Evolutionary conservation across 2,329 filamentous ascomycete species (phyloP), one percentile per base, ranked within the genome.

Genomic region (Phaeosphaeria sp.): DNA sequence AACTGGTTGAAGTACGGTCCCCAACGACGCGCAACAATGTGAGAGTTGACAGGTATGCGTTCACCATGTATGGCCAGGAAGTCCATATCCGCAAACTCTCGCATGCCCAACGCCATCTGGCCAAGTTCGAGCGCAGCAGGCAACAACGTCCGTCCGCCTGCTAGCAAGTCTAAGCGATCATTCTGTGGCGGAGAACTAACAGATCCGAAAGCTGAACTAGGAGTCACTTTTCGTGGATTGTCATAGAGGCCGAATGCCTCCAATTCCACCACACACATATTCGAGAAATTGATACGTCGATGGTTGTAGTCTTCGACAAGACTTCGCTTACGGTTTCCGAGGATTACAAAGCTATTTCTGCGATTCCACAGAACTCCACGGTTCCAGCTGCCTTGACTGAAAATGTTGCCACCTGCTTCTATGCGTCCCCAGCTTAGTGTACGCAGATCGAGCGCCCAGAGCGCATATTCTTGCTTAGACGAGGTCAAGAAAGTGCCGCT

Each of bases 281-380:
- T 96, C 9, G 91, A 91, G 75, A 98, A 99, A 77, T 99, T 99
- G 78, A 99, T 96, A 24, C 95, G 90, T 11, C 95, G 90, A 72
- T 98, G 95, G 74, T 98, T 98, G 78, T 99, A 99, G 77, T 99
- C 95, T 67, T 99, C 94, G 0, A 98, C 94, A 30, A 99, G 83
- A 66, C 91, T 97, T 61, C 95, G 85, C 77, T 96, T 97, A 39
- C 95, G 87, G 76, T 97, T 96, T 47, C 95, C 95, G 39, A 99
- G 83, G 62, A 99, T 94, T 33, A 98, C 93, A 79, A 98, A 99
- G 0, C 92, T 92, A 74, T 97, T 99, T 61, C 95, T 87, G 44
- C 94, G 87, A 71, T 91, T 91, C 95, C 95, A 99, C 7, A 99
- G 78, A 27, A 99, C 87, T 42, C 95, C 95, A 56, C 95, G 86